Evolutionary conservation across 305 asterid genomes (phyloP).

Genomic region (Withania somnifera): DNA sequence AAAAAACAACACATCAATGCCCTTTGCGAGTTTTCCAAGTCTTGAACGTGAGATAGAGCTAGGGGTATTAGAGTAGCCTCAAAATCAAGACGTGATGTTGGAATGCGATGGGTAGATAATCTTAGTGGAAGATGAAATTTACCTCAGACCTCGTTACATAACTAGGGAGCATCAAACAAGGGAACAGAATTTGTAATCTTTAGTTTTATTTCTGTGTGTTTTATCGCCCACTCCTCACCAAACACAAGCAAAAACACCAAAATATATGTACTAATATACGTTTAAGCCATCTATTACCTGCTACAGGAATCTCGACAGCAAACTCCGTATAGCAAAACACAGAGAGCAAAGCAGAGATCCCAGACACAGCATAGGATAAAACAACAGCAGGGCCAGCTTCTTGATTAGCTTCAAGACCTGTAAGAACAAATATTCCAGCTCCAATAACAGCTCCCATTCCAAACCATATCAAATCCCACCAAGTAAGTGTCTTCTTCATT

Average conservation of each 20-base stretch:
- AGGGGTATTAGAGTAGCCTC: neutral
- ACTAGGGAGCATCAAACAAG: too few species aligned
- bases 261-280: neutral
- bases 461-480: slow-evolving; percentile 13
- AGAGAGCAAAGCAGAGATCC: slow-evolving; percentile 4
- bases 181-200: too few species aligned
- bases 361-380: slow-evolving; percentile 2
- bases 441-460: slow-evolving; percentile 9
- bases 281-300: neutral
- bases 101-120: neutral
- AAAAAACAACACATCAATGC: neutral
- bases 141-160: too few species aligned
- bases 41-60: neutral
- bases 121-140: neutral
- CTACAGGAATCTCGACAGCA: slow-evolving; percentile 9
- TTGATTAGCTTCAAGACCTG: slow-evolving; percentile 6
- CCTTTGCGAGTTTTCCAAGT: neutral
- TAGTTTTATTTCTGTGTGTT: neutral
- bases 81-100: neutral
- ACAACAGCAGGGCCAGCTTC: slow-evolving; percentile 7
- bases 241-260: neutral
- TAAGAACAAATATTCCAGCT: slow-evolving; percentile 11
- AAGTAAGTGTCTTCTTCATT: slow-evolving; percentile 5
- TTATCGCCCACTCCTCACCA: neutral
- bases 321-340: slow-evolving; percentile 9